phyloP scores from a whole-genome alignment of 2,329 filamentous ascomycete genomes.

The Trichoderma simmonsii region DNA sequence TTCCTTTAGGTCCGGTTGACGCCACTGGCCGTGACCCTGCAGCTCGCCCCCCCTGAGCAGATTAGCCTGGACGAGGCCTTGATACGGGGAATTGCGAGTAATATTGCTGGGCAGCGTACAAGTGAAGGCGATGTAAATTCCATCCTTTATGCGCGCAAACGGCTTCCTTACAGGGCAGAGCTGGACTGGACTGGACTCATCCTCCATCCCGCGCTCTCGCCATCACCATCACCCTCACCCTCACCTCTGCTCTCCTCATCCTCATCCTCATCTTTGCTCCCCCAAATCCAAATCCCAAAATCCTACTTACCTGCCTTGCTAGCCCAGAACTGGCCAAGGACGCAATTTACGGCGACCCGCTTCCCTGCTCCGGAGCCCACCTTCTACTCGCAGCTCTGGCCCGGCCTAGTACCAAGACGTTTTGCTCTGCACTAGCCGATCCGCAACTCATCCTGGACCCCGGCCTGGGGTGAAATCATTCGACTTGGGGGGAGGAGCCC shows the following conservation, averaged over 20 bases:
- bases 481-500: background rate
- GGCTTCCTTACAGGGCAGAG: background rate
- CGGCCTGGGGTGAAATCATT: background rate
- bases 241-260: background rate
- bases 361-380: slow-evolving; percentile 15
- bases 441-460: slow-evolving; percentile 2
- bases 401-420: slow-evolving; percentile 9
- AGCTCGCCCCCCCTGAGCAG: slow-evolving; percentile 5
- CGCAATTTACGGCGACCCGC: slow-evolving; percentile 20
- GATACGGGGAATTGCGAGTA: background rate
- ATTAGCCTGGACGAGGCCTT: background rate
- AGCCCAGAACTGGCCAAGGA: slow-evolving; percentile 9
- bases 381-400: slow-evolving; percentile 13
- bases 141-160: background rate
- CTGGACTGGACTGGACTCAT: background rate
- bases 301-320: background rate
- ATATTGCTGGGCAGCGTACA: background rate
- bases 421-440: slow-evolving; percentile 16
- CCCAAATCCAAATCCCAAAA: background rate
- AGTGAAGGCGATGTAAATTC: background rate
- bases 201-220: background rate
- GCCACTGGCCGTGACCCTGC: slow-evolving; percentile 8
- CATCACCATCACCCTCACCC: background rate
- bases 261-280: background rate
- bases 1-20: background rate